These are phyloP conservation scores for Botrytis paeoniae DNA, from an alignment of 2,329 filamentous ascomycete genomes.

Conservation along the genomic window DNA sequence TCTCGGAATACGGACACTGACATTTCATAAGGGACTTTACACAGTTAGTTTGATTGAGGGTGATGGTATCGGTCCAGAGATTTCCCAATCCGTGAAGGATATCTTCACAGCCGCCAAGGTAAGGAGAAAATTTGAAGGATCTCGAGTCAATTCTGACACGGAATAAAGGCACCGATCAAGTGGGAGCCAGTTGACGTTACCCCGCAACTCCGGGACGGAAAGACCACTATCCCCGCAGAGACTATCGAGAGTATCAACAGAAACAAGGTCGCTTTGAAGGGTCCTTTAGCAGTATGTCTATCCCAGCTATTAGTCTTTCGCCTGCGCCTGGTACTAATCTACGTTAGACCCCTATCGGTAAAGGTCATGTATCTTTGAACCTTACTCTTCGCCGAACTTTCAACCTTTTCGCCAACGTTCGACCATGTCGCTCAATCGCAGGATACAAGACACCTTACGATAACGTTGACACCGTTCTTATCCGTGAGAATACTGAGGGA, in stretches of 20 bases:
- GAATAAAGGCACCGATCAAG: conserved; percentile 73
- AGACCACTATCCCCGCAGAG: conserved; percentile 88
- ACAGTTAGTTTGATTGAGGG: conserved; percentile 97
- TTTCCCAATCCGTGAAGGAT: conserved; percentile 96
- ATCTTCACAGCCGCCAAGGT: conserved; percentile 96
- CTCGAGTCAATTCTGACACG: conserved; percentile 26
- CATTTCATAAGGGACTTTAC: conserved; percentile 72
- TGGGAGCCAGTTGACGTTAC: conserved; percentile 98
- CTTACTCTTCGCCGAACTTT: conserved; percentile 97
- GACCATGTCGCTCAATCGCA: conserved; percentile 93
- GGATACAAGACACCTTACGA: conserved; percentile 99
- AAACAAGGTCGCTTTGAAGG: conserved; percentile 98
- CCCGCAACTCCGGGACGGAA: conserved; percentile 88
- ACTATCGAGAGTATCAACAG: conserved; percentile 90
- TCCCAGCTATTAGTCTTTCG: conserved; percentile 22
- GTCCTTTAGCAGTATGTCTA: conserved; percentile 78
- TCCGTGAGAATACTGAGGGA: conserved; percentile 99
- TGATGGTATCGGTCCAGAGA: conserved; percentile 98
- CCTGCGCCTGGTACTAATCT: conserved; percentile 23
- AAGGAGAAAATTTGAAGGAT: conserved; percentile 36
- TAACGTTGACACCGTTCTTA: conserved; percentile 92
- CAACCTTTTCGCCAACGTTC: conserved; percentile 99
- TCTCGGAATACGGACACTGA: conserved; percentile 26
- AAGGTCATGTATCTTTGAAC: conserved; percentile 98
- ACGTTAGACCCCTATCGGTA: conserved; percentile 82